Conservation (phyloP, 805 yeast species). For the Candida silvicultrix region DNA sequence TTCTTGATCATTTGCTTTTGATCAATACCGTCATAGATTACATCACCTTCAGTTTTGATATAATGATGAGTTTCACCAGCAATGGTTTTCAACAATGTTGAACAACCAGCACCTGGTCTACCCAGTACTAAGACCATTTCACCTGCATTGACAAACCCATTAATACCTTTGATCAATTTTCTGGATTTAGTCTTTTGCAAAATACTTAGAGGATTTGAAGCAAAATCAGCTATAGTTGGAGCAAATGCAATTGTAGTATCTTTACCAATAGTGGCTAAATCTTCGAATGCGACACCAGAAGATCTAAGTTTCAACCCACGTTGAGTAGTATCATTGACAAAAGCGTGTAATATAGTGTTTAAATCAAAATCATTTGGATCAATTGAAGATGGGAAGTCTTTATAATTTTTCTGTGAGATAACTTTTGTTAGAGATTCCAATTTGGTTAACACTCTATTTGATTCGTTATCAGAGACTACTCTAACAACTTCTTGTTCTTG, state of each 20-base stretch:
- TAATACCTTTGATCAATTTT: slow-evolving; percentile 16
- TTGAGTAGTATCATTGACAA: slow-evolving; percentile 32
- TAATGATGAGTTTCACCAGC: slow-evolving; percentile 46
- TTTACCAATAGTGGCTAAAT: slow-evolving; percentile 8
- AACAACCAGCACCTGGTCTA: slow-evolving; percentile 76
- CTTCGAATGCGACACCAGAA: slow-evolving; percentile 29
- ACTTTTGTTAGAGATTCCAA: background rate
- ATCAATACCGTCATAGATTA: slow-evolving; percentile 54
- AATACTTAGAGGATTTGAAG: slow-evolving; percentile 2
- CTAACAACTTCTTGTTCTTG: slow-evolving; percentile 4
- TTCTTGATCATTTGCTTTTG: slow-evolving; percentile 52
- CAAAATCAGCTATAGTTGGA: slow-evolving; percentile 6
- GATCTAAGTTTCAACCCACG: slow-evolving; percentile 38
- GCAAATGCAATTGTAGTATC: slow-evolving; percentile 9
- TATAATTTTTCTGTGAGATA: background rate
- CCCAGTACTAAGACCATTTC: slow-evolving; percentile 64
- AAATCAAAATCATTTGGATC: slow-evolving; percentile 32
- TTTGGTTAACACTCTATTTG: background rate
- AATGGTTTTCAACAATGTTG: slow-evolving; percentile 57
- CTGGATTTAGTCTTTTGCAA: slow-evolving; percentile 3
- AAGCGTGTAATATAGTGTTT: slow-evolving; percentile 28
- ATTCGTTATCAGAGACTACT: background rate
- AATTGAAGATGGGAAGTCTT: background rate
- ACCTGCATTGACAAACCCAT: slow-evolving; percentile 43
- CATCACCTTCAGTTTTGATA: slow-evolving; percentile 43